Percentiles rank a stretch among this genome's conserved stretches.
Evolutionary conservation across 1,139 yeast species (phyloP).

Genomic region (Yamadazyma kanchanaburiensis): DNA sequence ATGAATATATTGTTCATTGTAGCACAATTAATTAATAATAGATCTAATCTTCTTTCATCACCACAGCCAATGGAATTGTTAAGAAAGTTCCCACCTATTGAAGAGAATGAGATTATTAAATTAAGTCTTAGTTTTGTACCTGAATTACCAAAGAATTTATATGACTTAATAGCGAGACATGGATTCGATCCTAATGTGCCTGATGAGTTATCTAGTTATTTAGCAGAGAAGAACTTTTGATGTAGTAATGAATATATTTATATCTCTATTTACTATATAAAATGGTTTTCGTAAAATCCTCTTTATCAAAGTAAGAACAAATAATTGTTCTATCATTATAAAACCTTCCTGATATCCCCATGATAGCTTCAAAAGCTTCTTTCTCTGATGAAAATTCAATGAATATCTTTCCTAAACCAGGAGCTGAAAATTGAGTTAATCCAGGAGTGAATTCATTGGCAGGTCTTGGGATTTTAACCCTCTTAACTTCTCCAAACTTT

Average conservation of each 20-base stretch:
- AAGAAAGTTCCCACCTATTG: constrained; percentile 68
- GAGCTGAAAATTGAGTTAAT: constrained; percentile 40
- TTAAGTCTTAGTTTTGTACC: constrained; percentile 80
- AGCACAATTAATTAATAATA: constrained; percentile 73
- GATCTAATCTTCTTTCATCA: constrained; percentile 57
- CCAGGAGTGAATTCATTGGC: constrained; percentile 47
- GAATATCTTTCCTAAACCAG: constrained; percentile 72
- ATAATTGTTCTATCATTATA: constrained; percentile 71
- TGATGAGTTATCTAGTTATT: constrained; percentile 27
- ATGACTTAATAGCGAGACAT: constrained; percentile 69
- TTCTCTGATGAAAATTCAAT: constrained; percentile 57
- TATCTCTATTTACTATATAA: constrained; percentile 3
- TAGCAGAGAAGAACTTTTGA: constrained; percentile 10
- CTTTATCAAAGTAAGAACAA: constrained; percentile 60
- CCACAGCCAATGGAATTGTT: constrained; percentile 72
- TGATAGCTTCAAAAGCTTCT: constrained; percentile 55
- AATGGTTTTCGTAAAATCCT: constrained; percentile 36
- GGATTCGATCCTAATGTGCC: constrained; percentile 57
- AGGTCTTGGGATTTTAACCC: constrained; percentile 67
- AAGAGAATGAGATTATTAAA: constrained; percentile 74
- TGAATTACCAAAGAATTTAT: constrained; percentile 65
- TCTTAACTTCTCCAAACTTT: constrained; percentile 50
- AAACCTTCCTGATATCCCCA: constrained; percentile 62
- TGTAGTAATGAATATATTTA: constrained; percentile 1
- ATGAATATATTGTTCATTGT: constrained; percentile 82